phyloP scores from a whole-genome alignment of 345 rosid genomes.

The Iberis pinnata region DNA sequence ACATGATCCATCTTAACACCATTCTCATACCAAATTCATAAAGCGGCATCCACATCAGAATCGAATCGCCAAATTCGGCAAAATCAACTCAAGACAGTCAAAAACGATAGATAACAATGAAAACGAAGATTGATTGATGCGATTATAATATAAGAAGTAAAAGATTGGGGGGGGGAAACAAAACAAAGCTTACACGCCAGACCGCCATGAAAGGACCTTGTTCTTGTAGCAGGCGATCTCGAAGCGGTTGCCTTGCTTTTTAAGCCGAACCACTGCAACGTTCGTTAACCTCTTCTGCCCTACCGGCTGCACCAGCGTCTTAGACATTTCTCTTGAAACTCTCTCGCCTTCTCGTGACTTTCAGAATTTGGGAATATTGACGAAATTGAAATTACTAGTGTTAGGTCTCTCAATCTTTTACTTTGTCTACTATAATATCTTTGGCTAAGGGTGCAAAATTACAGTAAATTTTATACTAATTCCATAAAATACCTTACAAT shows the following conservation, averaged over 20 bases:
- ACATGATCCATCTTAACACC: background rate
- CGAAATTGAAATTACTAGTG: too few species aligned
- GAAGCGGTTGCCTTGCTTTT: conserved; percentile 80
- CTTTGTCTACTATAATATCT: too few species aligned
- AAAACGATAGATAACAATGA: background rate
- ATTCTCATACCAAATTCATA: background rate
- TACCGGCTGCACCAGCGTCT: conserved; percentile 69
- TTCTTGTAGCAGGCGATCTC: conserved; percentile 98
- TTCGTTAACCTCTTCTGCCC: conserved; percentile 95
- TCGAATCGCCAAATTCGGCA: background rate
- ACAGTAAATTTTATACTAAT: too few species aligned
- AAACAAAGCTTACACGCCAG: conserved; percentile 79
- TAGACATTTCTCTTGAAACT: conserved; percentile 47
- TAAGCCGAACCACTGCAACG: conserved; percentile 88
- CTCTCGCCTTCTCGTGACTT: too few species aligned
- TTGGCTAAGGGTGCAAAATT: too few species aligned
- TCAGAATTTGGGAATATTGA: too few species aligned
- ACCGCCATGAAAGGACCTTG: conserved; percentile 99
- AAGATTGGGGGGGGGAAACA: too few species aligned
- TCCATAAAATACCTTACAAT: too few species aligned
- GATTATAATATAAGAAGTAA: background rate
- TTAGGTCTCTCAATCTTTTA: too few species aligned
- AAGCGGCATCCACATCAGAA: too few species aligned
- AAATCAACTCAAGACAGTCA: background rate
- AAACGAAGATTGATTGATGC: background rate